Evolutionary conservation across 805 yeast species (phyloP), one percentile per base, ranked within the genome.

Genomic region (Nakazawaea populi): DNA sequence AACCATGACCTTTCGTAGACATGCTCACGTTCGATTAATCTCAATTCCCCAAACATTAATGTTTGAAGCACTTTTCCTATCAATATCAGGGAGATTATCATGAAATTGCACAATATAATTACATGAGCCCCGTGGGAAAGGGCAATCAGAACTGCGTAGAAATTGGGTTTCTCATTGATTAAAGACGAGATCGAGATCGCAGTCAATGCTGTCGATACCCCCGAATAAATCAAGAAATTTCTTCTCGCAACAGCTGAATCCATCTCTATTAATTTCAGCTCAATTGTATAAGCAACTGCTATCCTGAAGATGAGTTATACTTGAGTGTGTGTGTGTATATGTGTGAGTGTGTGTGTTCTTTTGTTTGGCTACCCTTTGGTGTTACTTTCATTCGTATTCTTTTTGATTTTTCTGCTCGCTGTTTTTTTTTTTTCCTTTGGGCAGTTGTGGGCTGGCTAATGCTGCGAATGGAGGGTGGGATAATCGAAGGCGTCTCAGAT

Each of bases 21-120:
- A 60, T 86, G 91, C 57, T 91, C 96, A 48, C 76, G 66, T 63
- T 92, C 99, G 35, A 87, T 74, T 12, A 82, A 67, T 51, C 96
- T 72, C 48, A 92, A 68, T 51, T 81, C 82, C 0, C 96, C 96
- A 69, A 90, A 89, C 37, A 89, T 58, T 0, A 82, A 1, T 30
- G 65, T 55, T 45, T 83, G 85, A 0, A 83, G 55, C 7, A 74
- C 41, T 55, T 79, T 78, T 35, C 82, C 85, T 12, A 75, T 12
- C 3, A 66, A 35, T 11, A 71, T 53, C 6, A 64, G 52, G 44
- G 60, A 37, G 34, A 62, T 61, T 8, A 82, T 63, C 14, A 75
- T 55, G 65, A 83, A 73, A 52, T 78, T 74, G 2, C 70, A 65
- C 28, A 76, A 47, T 0, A 75, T 60, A 1, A 79, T 58, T 8